Evolutionary conservation across 352 stramenopile genomes (phyloP), one percentile per base, ranked within the genome.

Genomic region (Pythium dissotocum): DNA sequence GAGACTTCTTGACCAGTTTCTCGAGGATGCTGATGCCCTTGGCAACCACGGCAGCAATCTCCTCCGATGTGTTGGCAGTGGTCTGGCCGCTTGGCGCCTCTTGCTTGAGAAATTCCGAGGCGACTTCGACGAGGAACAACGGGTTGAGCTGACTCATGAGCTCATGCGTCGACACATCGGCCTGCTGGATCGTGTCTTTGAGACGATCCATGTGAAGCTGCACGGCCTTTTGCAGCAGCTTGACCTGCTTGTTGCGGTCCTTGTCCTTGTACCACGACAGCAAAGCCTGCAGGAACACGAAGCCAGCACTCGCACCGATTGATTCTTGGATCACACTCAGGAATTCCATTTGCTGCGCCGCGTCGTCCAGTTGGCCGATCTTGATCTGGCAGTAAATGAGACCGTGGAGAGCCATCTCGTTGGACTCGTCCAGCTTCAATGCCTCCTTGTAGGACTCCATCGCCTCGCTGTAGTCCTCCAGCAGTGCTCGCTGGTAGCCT

Each of bases 361-460:
- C 93, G 60, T 98, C 93, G 52, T 98, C 89, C 6, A 96, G 69
- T 58, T 94, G 77, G 6, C 88, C 89, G 4, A 92, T 65, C 53
- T 93, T 94, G 66, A 98, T 85, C 71, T 98, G 93, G 69, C 90
- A 97, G 74, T 97, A 97, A 65, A 98, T 97, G 49, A 97, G 77
- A 0, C 91, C 93, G 46, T 94, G 82, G 6, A 98, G 77, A n/a
- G 93, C 93, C 56, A 82, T 78, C 48, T 95, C 82, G 70, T 97
- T 97, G 16, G 83, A 88, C 60, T 95, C 88, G 70, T 97, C 91
- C 2, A 93, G 71, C 70, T 91, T 93, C 13, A 93, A 73, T 8
- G 87, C 88, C 48, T 96, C 83, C 61, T 94, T 93, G 74, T 95
- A 97, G 12, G 78, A 88, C 44, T 94, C 85, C 72, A 96, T 89